Base-by-base conservation (phyloP, 768 basidiomycete genomes). In the Aureoboletus auriporus region DNA sequence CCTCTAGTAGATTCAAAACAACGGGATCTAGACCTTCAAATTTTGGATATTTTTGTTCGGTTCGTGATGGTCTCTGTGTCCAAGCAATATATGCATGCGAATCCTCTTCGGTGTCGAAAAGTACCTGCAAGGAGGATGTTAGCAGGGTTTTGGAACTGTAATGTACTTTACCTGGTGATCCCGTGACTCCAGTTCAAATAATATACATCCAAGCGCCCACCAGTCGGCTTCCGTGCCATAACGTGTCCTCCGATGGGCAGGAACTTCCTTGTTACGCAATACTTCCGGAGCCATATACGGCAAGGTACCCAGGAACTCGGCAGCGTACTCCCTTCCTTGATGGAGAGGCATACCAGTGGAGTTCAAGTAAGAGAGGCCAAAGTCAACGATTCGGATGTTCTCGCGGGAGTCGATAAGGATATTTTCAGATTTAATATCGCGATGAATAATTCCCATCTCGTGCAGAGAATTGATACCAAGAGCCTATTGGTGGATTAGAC, bases 401-500 rank as follows among this genome's bases (percentile, higher is more conserved):
- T 65, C 65, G 5, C 57, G 59, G 7, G 49, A 52, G 51, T 75
- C 75, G 43, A 86, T 69, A n/a, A 87, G 72, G 37, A 88, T 74
- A 50, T 87, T 86, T 67, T 81, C 80, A 4, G 82, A 75, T 57
- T 87, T 86, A 47, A 88, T 74, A 52, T 86, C 83, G 12, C 83
- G 75, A 62, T 86, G 83, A 29, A 86, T 75, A 46, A 86, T 77
- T 37, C 82, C 82, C 61, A 80, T 74, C 23, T 65, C 65, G 54
- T 86, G 83, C 36, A 87, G 63, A 36, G 67, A 60, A 4, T 63
- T 50, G n/a, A 75, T 58, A 1, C 73, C 74, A 28, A 69, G 66
- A 6, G 68, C 66, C 73, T 75, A n/a, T 17, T 34, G 20, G n/a
- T 17, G 42, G 5, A 10, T 50, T 35, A 47, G 46, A 39, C 26